Conservation (phyloP, 208 protist species). For the Vickermania spadyakhi region DNA sequence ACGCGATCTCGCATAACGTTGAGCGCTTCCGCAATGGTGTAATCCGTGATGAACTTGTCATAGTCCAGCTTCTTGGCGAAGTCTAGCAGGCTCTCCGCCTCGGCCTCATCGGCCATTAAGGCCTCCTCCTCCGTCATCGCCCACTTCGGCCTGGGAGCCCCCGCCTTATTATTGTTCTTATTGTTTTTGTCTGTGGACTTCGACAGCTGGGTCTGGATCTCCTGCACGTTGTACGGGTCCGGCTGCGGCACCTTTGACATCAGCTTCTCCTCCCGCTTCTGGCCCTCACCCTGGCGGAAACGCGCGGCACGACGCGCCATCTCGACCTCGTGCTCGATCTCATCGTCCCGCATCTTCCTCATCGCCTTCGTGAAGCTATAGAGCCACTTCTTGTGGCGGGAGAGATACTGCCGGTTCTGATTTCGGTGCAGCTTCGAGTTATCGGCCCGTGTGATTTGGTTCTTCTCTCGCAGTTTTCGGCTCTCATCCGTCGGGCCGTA, state of each 20-base stretch:
- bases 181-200: slow-evolving; percentile 5
- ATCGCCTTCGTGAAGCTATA: slow-evolving; percentile 69
- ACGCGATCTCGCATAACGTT: slow-evolving; percentile 87
- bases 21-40: slow-evolving; percentile 82
- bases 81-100: slow-evolving; percentile 62
- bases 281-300: slow-evolving; percentile 27
- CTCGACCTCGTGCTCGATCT: slow-evolving; percentile 56
- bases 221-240: slow-evolving; percentile 26
- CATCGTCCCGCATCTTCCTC: slow-evolving; percentile 70
- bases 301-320: slow-evolving; percentile 34
- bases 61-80: slow-evolving; percentile 87
- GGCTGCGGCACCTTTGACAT: slow-evolving; percentile 2
- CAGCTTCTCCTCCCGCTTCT: slow-evolving; percentile 8
- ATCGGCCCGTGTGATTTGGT: slow-evolving; percentile 21
- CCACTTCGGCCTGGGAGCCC: slow-evolving; percentile 60
- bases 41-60: slow-evolving; percentile 85
- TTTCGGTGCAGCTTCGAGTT: slow-evolving; percentile 38
- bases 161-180: slow-evolving; percentile 8
- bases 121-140: slow-evolving; percentile 89
- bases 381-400: slow-evolving; percentile 77
- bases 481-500: slow-evolving; percentile 59
- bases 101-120: slow-evolving; percentile 64
- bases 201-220: slow-evolving; percentile 12
- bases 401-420: slow-evolving; percentile 43
- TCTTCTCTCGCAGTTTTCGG: slow-evolving; percentile 29